Percentiles rank a stretch among this genome's conserved stretches.
Evolutionary conservation across 2,329 filamentous ascomycete species (phyloP).

Genomic region (Penicillium oxalicum): DNA sequence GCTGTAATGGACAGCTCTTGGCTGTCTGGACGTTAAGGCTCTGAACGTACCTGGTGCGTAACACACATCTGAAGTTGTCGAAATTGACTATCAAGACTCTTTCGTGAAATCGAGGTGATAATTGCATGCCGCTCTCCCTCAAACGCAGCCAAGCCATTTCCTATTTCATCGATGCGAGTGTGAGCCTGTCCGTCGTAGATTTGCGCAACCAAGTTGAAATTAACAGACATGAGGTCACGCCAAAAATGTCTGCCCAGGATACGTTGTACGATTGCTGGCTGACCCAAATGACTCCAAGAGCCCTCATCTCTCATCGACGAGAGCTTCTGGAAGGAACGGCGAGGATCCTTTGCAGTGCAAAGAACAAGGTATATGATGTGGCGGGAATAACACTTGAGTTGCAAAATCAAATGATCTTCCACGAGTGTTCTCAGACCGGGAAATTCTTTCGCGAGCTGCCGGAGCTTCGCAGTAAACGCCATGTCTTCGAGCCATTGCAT

Average conservation of each 20-base stretch:
- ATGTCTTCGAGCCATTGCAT: slow-evolving; percentile 37
- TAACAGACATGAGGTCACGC: background rate
- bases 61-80: too few relatives aligned
- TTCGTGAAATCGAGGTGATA: too few relatives aligned
- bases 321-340: slow-evolving; percentile 1
- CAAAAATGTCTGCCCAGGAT: slow-evolving; percentile 12
- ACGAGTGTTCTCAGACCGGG: background rate
- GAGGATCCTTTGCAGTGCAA: background rate
- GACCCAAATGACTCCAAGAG: background rate
- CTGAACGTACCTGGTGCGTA: too few relatives aligned
- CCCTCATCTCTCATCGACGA: background rate
- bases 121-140: background rate
- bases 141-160: slow-evolving; percentile 10
- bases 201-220: background rate
- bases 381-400: slow-evolving; percentile 30
- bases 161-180: slow-evolving; percentile 9
- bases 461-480: slow-evolving; percentile 26
- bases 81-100: too few relatives aligned
- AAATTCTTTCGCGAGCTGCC: slow-evolving; percentile 11
- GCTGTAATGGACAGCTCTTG: too few relatives aligned
- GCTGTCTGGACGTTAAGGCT: too few relatives aligned
- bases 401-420: slow-evolving; percentile 11
- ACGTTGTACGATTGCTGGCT: slow-evolving; percentile 8
- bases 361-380: slow-evolving; percentile 22
- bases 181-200: background rate